Percentiles rank a stretch among this genome's conserved stretches.
These are phyloP conservation scores for Aspergillus sp. DNA, from an alignment of 2,329 filamentous ascomycete genomes.

Conservation along the genomic window DNA sequence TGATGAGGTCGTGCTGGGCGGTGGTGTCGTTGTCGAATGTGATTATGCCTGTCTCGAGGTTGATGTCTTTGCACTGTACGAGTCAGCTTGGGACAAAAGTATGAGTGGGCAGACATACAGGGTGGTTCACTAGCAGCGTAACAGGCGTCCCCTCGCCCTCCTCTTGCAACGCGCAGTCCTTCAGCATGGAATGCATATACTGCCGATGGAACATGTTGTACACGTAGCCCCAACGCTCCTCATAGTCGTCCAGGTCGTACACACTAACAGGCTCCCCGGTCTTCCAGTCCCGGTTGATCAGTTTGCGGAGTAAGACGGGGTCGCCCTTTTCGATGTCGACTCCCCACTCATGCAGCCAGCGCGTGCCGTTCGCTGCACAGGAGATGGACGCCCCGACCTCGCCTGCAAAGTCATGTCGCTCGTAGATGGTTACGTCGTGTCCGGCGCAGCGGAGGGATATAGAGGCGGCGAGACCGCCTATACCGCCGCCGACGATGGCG, in stretches of 20 bases:
- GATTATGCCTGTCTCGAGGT: slow-evolving; percentile 52
- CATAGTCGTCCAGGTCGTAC: slow-evolving; percentile 64
- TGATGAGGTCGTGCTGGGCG: slow-evolving; percentile 57
- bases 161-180: slow-evolving; percentile 55
- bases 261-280: slow-evolving; percentile 66
- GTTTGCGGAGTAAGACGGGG: slow-evolving; percentile 63
- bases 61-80: slow-evolving; percentile 48
- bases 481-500: slow-evolving; percentile 53
- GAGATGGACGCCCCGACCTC: slow-evolving; percentile 68
- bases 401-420: slow-evolving; percentile 64
- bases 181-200: slow-evolving; percentile 68
- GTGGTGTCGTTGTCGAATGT: slow-evolving; percentile 54
- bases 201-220: slow-evolving; percentile 71
- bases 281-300: slow-evolving; percentile 70
- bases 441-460: slow-evolving; percentile 55
- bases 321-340: slow-evolving; percentile 65
- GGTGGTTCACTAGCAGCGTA: slow-evolving; percentile 57
- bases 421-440: slow-evolving; percentile 63
- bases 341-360: slow-evolving; percentile 68
- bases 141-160: slow-evolving; percentile 57
- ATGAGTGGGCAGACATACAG: no score
- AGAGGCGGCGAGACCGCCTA: slow-evolving; percentile 53
- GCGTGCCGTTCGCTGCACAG: slow-evolving; percentile 68
- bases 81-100: no score
- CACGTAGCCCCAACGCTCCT: slow-evolving; percentile 63